Evolutionary conservation across 31 red algal genomes (phyloP).

Genomic region (Asparagopsis taxiformis): DNA sequence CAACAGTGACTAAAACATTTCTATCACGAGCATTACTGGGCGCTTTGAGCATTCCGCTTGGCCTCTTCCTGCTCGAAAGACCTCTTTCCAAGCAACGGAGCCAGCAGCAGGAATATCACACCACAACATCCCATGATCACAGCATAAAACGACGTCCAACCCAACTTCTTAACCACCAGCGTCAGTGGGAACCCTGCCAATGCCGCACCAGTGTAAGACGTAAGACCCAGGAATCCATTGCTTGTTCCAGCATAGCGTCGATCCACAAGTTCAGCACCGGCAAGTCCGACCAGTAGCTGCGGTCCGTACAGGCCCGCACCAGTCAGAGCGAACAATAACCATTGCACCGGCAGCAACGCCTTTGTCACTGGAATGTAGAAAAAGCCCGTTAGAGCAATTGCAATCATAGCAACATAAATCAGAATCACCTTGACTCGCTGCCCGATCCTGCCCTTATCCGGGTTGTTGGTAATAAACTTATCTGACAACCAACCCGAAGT

Average conservation of each 20-base stretch:
- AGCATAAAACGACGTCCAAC: slow-evolving; percentile 15
- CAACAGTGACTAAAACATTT: too few species aligned
- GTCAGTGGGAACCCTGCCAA: slow-evolving; percentile 49
- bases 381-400: slow-evolving; percentile 28
- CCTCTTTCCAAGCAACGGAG: slow-evolving; percentile 20
- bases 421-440: slow-evolving; percentile 35
- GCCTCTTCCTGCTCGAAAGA: slow-evolving; percentile 27
- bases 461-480: slow-evolving; percentile 17
- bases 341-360: slow-evolving; percentile 23
- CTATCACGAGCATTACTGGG: too few species aligned
- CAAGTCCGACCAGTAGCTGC: slow-evolving; percentile 42
- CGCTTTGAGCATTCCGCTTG: too few species aligned
- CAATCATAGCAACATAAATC: slow-evolving; percentile 24
- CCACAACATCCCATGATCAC: slow-evolving; percentile 34
- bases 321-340: slow-evolving; percentile 29
- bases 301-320: slow-evolving; percentile 34
- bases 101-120: slow-evolving; percentile 2
- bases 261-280: slow-evolving; percentile 34
- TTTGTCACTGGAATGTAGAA: slow-evolving; percentile 14
- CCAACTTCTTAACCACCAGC: slow-evolving; percentile 30
- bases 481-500: slow-evolving; percentile 52
- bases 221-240: slow-evolving; percentile 48
- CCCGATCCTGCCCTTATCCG: slow-evolving; percentile 25
- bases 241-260: slow-evolving; percentile 39
- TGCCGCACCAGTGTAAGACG: slow-evolving; percentile 35